Conservation (phyloP, 495 filamentous ascomycete genomes). For the Penicillium paxilli region DNA sequence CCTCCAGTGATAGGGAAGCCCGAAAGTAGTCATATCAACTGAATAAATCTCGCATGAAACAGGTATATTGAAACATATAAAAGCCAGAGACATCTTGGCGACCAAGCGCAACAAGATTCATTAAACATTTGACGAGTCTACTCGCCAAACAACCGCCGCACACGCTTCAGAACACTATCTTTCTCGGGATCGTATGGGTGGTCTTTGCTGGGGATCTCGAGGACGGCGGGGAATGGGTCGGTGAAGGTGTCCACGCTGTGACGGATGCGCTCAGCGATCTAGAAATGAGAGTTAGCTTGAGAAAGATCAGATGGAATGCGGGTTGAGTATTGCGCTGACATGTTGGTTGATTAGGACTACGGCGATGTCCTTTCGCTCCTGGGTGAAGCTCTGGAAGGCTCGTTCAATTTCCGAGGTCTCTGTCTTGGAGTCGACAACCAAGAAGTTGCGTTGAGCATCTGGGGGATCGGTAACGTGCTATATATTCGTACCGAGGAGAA, state of each 20-base stretch:
- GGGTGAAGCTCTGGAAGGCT: constrained; percentile 86
- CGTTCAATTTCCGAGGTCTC: constrained; percentile 85
- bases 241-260: constrained; percentile 59
- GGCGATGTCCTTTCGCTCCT: constrained; percentile 90
- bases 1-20: constrained; percentile 1
- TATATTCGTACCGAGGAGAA: background rate
- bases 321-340: constrained; percentile 48
- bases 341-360: constrained; percentile 98
- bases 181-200: constrained; percentile 99
- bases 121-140: constrained; percentile 38
- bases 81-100: constrained; percentile 1
- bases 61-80: constrained; percentile 11
- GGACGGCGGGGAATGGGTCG: constrained; percentile 58
- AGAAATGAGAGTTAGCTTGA: constrained; percentile 4
- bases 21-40: constrained; percentile 4
- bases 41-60: constrained; percentile 10
- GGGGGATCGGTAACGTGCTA: constrained; percentile 78
- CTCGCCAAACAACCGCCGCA: constrained; percentile 89
- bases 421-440: constrained; percentile 92
- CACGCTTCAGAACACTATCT: constrained; percentile 92
- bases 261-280: constrained; percentile 94
- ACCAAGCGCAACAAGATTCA: constrained; percentile 8
- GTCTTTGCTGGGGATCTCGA: constrained; percentile 99
- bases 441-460: constrained; percentile 92
- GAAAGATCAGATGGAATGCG: background rate